Percentiles rank a stretch among this genome's conserved stretches.
Conservation (phyloP, 2,329 filamentous ascomycete species). For the Pseudocercospora cruenta region DNA sequence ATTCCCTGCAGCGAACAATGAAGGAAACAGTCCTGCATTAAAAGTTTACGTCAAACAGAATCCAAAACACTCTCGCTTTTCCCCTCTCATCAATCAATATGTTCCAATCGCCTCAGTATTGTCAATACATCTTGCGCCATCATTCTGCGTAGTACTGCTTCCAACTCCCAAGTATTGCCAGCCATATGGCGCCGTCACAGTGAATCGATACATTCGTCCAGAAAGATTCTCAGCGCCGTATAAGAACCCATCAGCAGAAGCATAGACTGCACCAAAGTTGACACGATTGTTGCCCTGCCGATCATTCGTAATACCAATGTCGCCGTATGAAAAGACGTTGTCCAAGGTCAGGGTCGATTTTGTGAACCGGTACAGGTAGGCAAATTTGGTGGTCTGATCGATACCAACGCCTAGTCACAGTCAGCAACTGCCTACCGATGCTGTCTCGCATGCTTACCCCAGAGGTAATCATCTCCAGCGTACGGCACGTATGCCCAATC, state of each 20-base stretch:
- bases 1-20: no score
- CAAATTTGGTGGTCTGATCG: not conserved
- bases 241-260: slow-evolving; percentile 6
- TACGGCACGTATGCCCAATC: slow-evolving; percentile 19
- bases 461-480: slow-evolving; percentile 2
- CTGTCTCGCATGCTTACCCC: not conserved
- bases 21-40: not conserved
- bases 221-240: slow-evolving; percentile 9
- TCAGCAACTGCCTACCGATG: not conserved
- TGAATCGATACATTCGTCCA: slow-evolving; percentile 13
- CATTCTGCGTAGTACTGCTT: not conserved
- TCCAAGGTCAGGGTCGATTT: not conserved
- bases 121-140: slow-evolving; percentile 18
- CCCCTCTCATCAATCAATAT: not conserved
- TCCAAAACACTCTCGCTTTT: not conserved
- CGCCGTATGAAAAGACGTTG: not conserved
- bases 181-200: not conserved
- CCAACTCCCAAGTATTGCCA: not conserved
- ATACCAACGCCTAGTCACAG: not conserved
- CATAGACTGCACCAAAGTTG: slow-evolving; percentile 13
- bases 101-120: slow-evolving; percentile 9
- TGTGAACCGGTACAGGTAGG: slow-evolving; percentile 8
- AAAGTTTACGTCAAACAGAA: not conserved
- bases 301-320: not conserved
- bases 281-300: not conserved